Base-by-base conservation (phyloP, 2,329 filamentous ascomycete species). In the Exophiala sp. region DNA sequence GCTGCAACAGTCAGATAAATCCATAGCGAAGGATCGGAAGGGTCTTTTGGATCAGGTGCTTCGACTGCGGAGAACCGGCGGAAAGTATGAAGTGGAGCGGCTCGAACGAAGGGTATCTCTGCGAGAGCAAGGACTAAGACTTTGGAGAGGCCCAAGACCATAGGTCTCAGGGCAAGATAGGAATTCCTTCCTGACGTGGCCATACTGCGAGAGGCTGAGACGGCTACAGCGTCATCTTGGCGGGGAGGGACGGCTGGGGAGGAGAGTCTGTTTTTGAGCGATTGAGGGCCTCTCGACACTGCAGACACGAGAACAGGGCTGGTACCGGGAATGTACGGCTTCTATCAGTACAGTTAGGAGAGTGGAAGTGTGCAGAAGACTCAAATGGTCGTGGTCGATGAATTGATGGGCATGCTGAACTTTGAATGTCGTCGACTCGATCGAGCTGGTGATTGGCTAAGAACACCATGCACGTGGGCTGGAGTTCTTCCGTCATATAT, bases 1-100 rank as follows among this genome's bases (percentile, higher is more conserved):
- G 88, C 78, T 14, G 91, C 94, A 23, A 89, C 76, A 48, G 82
- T 75, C 55, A 93, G 78, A 64, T 96, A 88, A 39, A 91, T 73
- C 86, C 87, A 95, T 59, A 95, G 72, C 43, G 79, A 78, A 6
- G 82, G 77, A 55, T 85, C 83, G 19, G 77, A 72, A 6, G 71
- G 67, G 47, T 81, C 73, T 54, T 76, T 73, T 29, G 70, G 73
- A 48, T 74, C 67, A 39, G 75, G 68, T 46, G 55, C 49, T 27
- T 58, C 52, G 47, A 57, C 49, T 46, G 58, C 46, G 52, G 52
- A 55, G 46, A 57, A 59, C 22, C 47, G 48, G 6, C 47, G 24
- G 19, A 52, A 37, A 4, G 51, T 44, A 14, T 56, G 44, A 9
- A 65, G 46, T 14, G 72, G 71, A 18, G 66, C 66, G 43, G 66